A percentile compares a stretch with the other conserved stretches of the same genome.
phyloP scores from a whole-genome alignment of 2,329 filamentous ascomycete species.

The Microsporum ferrugineum region DNA sequence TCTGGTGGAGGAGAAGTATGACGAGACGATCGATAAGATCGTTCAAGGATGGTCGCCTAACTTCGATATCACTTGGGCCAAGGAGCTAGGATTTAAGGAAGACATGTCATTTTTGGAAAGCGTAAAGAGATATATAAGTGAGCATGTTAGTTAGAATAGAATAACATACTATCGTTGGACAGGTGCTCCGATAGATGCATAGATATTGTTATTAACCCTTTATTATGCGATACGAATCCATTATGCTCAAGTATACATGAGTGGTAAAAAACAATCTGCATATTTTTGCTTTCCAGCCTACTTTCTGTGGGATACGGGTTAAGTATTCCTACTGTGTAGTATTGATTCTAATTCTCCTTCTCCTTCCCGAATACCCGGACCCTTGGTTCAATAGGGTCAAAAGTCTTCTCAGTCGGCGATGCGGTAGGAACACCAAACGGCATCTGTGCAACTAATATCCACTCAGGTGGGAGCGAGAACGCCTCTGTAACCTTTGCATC shows the following conservation, averaged over 20 bases:
- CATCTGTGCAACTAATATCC: constrained; percentile 71
- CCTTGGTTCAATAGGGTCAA: constrained; percentile 53
- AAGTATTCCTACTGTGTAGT: too few relatives aligned
- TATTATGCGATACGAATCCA: neutral
- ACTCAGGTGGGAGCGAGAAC: constrained; percentile 60
- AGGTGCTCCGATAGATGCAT: neutral
- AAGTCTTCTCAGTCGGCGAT: constrained; percentile 51
- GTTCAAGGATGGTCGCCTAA: constrained; percentile 50
- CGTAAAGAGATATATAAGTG: constrained; percentile 29
- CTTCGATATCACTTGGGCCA: constrained; percentile 45
- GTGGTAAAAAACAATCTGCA: too few relatives aligned
- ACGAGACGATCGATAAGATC: constrained; percentile 45
- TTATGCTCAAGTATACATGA: neutral
- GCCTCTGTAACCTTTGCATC: constrained; percentile 57
- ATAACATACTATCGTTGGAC: neutral
- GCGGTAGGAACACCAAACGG: constrained; percentile 57
- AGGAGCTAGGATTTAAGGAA: constrained; percentile 36
- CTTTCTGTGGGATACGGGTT: too few relatives aligned
- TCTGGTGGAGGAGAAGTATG: constrained; percentile 44
- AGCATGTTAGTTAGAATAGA: constrained; percentile 17
- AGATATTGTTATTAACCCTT: neutral
- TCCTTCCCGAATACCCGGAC: constrained; percentile 48
- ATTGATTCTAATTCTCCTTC: neutral
- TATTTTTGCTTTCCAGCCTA: too few relatives aligned
- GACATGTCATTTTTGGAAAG: constrained; percentile 34